Evolutionary conservation across 495 filamentous ascomycete species (phyloP), one percentile per base, ranked within the genome.

Genomic region (Annulohypoxylon moriforme): DNA sequence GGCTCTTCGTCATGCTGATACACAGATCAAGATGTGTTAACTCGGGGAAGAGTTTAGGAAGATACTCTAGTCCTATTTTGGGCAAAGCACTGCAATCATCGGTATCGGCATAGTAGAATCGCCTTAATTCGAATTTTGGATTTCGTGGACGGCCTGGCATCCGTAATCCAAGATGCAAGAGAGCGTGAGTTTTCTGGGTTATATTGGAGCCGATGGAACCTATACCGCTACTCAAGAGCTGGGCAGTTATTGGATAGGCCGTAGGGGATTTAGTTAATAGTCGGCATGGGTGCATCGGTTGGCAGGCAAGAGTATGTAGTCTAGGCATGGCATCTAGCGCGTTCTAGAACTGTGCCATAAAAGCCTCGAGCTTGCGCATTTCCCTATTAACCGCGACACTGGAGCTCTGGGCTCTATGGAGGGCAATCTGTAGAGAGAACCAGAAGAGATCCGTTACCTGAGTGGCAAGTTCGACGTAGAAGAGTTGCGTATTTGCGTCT

Each of bases 11-110:
- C 7, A 8, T 14, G 27, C 59, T 34, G 27, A 62, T 62, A 24
- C 44, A 62, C 27, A 62, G 9, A 20, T 62, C 59, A 1, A 62
- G 59, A 29, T 62, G 59, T 14, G 59, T 62, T 24, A 62, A 34
- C 8, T 42, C 29, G 0, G 25, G 6, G 18, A 62, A 62, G 18
- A 62, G 25, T 13, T 14, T 5, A n/a, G 14, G n/a, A 33, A 62
- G 40, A 20, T 31, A n/a, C 18, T 49, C 13, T 7, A 62, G 18
- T 13, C 25, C 8, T 13, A 62, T 34, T 9, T 36, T 33, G 10
- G 42, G 16, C 0, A 62, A 25, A 7, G 16, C 10, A 7, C 40
- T 50, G 13, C 22, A 20, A 13, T 27, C 18, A 27, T 24, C 2
- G 25, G 16, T 24, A 25, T 62, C 59, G 27, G 44, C 40, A 33